Conservation (phyloP, 306 rosid species). For the Dryas octopetala region DNA sequence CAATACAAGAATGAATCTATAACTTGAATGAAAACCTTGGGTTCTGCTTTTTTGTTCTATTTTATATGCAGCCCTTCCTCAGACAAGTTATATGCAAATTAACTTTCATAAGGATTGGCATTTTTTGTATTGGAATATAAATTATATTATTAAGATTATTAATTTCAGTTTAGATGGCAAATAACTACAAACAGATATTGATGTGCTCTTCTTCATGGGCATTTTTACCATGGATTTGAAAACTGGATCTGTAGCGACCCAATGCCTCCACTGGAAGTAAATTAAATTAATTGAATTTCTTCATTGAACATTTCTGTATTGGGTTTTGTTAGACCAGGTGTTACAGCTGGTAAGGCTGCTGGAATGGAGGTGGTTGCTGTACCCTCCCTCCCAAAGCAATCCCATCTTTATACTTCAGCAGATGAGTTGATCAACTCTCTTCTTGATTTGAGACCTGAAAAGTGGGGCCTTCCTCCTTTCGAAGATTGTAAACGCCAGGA, state of each 20-base stretch:
- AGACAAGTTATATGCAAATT: no score
- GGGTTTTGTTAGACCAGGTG: constrained; percentile 76
- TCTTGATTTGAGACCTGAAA: constrained; percentile 85
- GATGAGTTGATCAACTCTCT: constrained; percentile 90
- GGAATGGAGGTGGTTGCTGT: constrained; percentile 93
- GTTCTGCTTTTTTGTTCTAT: no score
- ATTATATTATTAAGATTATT: no score
- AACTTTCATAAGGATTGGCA: no score
- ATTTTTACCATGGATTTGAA: no score
- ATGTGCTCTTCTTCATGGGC: background rate
- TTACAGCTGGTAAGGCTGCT: constrained; percentile 82
- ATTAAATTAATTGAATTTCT: background rate
- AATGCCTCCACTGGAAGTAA: no score
- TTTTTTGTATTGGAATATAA: no score
- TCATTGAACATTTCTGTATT: constrained; percentile 20
- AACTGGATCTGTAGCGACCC: background rate
- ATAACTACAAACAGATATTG: no score
- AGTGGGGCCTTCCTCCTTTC: constrained; percentile 96
- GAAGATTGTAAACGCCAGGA: constrained; percentile 69
- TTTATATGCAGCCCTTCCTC: no score
- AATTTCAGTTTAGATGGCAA: no score
- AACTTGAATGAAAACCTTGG: no score
- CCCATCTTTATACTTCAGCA: constrained; percentile 69
- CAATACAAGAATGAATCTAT: no score
- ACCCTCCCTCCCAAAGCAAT: constrained; percentile 84